Conservation (phyloP, 2,329 filamentous ascomycete species). For the Aureobasidium sp. region DNA sequence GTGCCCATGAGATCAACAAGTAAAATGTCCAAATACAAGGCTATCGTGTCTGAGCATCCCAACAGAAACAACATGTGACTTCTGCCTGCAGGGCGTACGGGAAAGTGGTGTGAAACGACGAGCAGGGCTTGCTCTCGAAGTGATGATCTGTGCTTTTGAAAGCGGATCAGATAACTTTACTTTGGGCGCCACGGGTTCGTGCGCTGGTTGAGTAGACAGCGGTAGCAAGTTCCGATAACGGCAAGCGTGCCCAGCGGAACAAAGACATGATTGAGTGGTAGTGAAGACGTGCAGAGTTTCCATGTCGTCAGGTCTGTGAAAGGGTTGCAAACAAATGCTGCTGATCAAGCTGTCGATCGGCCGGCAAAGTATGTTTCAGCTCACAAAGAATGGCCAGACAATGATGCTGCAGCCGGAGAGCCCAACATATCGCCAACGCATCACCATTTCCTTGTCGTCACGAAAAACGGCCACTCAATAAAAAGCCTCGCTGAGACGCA, state of each 20-base stretch:
- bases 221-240: background rate
- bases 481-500: too few species aligned
- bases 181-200: constrained; percentile 5
- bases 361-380: too few species aligned
- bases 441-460: background rate
- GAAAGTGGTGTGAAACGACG: background rate
- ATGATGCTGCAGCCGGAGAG: too few species aligned
- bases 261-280: too few species aligned
- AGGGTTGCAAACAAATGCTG: too few species aligned
- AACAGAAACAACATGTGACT: background rate
- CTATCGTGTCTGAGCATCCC: background rate
- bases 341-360: too few species aligned
- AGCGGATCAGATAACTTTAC: constrained; percentile 19
- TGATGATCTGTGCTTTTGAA: background rate
- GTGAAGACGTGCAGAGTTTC: background rate
- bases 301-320: too few species aligned
- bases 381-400: too few species aligned
- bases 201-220: background rate
- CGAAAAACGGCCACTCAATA: background rate
- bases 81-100: background rate
- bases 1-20: background rate
- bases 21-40: background rate
- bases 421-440: background rate
- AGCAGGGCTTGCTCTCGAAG: background rate
- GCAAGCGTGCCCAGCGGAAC: too few species aligned